Conservation (phyloP, 345 rosid genomes). For the Aegle marmelos region DNA sequence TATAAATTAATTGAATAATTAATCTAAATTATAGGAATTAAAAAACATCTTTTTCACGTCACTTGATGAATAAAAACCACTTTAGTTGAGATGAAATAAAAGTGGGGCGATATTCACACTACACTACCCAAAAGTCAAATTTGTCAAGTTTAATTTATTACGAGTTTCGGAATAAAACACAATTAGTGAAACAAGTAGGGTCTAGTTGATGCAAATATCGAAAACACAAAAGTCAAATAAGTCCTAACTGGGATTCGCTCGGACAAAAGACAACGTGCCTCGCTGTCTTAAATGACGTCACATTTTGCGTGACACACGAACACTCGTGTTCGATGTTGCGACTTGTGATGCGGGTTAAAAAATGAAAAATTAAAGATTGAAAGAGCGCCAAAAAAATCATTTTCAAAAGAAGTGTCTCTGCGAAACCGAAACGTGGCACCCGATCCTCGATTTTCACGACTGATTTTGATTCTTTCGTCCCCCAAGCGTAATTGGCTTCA, state of each 20-base stretch:
- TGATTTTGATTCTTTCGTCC: not conserved
- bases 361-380: not conserved
- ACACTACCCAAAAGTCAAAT: not conserved
- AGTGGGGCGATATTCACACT: too few species aligned
- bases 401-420: not conserved
- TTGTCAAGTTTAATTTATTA: not conserved
- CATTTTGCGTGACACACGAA: conserved; percentile 17
- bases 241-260: conserved; percentile 24
- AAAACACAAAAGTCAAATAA: conserved; percentile 16
- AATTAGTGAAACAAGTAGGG: conserved; percentile 10
- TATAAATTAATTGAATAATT: too few species aligned
- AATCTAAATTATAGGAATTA: too few species aligned
- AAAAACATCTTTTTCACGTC: too few species aligned
- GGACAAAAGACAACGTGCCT: conserved; percentile 18
- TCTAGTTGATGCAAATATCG: not conserved
- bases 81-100: too few species aligned
- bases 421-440: conserved; percentile 14
- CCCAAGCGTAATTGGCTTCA: conserved; percentile 7
- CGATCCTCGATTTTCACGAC: conserved; percentile 3
- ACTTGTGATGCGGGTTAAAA: not conserved
- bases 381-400: not conserved
- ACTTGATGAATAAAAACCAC: too few species aligned
- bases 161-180: not conserved
- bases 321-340: not conserved
- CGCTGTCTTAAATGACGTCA: conserved; percentile 27